Evolutionary conservation across 1,284 basidiomycete genomes (phyloP).

Genomic region (Pyrrhoderma lamaoense): DNA sequence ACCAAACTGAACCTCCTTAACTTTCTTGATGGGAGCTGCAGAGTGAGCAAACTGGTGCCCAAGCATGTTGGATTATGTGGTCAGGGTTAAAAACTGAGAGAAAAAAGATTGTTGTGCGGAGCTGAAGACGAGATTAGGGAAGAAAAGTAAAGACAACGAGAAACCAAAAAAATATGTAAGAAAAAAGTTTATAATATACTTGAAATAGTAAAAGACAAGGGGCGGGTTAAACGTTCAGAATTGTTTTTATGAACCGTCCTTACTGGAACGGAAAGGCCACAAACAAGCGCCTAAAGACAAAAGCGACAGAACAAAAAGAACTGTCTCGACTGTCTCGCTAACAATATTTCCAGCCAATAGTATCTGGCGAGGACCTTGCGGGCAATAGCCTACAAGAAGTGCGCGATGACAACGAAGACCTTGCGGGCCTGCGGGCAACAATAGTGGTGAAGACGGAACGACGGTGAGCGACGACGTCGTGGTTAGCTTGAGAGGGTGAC

Average conservation of each 20-base stretch:
- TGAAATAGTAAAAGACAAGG: neutral
- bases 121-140: neutral
- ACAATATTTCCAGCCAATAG: no score
- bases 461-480: no score
- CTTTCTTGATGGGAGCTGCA: conserved; percentile 87
- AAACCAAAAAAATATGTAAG: neutral
- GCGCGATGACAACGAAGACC: no score
- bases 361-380: no score
- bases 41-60: conserved; percentile 87
- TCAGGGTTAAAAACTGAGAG: neutral
- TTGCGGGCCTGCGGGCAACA: no score
- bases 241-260: neutral
- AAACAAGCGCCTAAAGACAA: no score
- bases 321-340: no score
- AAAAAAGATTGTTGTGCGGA: conserved; percentile 4
- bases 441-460: no score
- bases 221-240: neutral
- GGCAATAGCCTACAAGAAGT: no score
- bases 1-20: conserved; percentile 98
- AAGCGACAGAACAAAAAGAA: no score
- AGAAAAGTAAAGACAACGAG: conserved; percentile 4
- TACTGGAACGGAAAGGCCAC: no score
- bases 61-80: conserved; percentile 44
- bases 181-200: conserved; percentile 17
- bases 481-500: no score